Percentiles rank a stretch among this genome's conserved stretches.
Conservation (phyloP, 169 alveolate genomes). For the Miamiensis avidus region DNA sequence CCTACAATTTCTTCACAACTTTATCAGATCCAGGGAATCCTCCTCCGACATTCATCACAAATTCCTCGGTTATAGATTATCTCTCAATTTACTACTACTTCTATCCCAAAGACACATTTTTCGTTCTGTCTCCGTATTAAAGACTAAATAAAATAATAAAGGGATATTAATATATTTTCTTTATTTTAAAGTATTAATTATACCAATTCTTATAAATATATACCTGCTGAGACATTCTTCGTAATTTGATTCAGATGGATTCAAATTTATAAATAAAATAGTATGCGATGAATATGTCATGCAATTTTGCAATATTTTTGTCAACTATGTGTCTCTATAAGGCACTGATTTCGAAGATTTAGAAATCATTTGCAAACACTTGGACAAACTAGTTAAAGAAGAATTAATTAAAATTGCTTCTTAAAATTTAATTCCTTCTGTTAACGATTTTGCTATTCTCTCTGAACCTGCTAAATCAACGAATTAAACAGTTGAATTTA, state of each 20-base stretch:
- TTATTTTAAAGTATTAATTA: too few relatives aligned
- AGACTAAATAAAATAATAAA: neutral
- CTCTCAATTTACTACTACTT: neutral
- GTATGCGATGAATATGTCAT: slow-evolving; percentile 22
- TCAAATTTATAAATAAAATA: slow-evolving; percentile 28
- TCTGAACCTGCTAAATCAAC: slow-evolving; percentile 61
- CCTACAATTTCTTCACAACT: slow-evolving; percentile 10
- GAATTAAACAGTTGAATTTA: slow-evolving; percentile 35
- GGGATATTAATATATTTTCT: neutral
- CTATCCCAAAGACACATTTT: neutral
- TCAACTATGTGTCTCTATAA: slow-evolving; percentile 67
- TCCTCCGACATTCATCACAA: neutral
- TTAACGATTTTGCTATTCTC: slow-evolving; percentile 51
- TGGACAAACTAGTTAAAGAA: slow-evolving; percentile 34
- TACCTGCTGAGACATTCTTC: slow-evolving; percentile 33
- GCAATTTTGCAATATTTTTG: slow-evolving; percentile 63
- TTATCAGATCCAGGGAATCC: slow-evolving; percentile 8
- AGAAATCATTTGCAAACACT: slow-evolving; percentile 33
- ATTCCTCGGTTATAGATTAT: neutral
- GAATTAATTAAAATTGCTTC: slow-evolving; percentile 53
- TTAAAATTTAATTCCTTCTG: slow-evolving; percentile 48
- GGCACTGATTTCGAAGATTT: slow-evolving; percentile 55
- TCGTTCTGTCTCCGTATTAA: neutral
- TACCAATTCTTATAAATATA: neutral
- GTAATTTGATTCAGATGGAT: slow-evolving; percentile 46